A percentile compares a stretch with the other conserved stretches of the same genome.
phyloP scores from a whole-genome alignment of 257 asterid species.

The Buddleja alternifolia region DNA sequence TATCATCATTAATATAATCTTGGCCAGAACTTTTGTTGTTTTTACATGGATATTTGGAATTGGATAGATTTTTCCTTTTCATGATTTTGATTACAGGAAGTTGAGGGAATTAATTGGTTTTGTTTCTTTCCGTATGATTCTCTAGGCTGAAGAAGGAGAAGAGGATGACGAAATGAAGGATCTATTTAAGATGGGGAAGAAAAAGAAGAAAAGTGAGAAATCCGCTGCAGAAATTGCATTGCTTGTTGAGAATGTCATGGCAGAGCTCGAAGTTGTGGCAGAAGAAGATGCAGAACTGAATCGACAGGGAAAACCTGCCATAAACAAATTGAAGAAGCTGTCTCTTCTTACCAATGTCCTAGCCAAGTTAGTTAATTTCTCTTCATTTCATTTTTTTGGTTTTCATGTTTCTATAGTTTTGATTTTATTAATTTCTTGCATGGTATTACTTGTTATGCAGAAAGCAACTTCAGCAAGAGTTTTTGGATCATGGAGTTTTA shows the following conservation, averaged over 20 bases:
- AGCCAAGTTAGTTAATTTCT: slow-evolving; percentile 64
- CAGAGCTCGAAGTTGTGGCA: slow-evolving; percentile 91
- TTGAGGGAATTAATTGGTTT: slow-evolving; percentile 15
- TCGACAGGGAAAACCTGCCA: slow-evolving; percentile 81
- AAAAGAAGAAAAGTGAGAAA: slow-evolving; percentile 84
- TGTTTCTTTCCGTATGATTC: slow-evolving; percentile 19
- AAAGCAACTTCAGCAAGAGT: slow-evolving; percentile 93
- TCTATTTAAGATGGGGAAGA: slow-evolving; percentile 79
- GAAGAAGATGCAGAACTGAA: slow-evolving; percentile 95
- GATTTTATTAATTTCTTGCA: not conserved
- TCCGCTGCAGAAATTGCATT: slow-evolving; percentile 89
- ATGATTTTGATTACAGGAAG: not conserved
- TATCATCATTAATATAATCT: not conserved
- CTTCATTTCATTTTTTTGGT: slow-evolving; percentile 12
- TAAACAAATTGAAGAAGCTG: slow-evolving; percentile 81
- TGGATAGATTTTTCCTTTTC: not conserved
- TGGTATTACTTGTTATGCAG: slow-evolving; percentile 46
- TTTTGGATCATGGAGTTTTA: slow-evolving; percentile 80
- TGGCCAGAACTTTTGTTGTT: not conserved
- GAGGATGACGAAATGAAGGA: slow-evolving; percentile 85
- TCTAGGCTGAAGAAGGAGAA: slow-evolving; percentile 76
- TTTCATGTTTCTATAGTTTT: slow-evolving; percentile 9
- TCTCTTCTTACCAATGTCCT: slow-evolving; percentile 90
- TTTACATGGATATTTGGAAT: not conserved
- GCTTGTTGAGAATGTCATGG: slow-evolving; percentile 89